phyloP scores from a whole-genome alignment of 179 eudicot species.

The Drosera spatulata region DNA sequence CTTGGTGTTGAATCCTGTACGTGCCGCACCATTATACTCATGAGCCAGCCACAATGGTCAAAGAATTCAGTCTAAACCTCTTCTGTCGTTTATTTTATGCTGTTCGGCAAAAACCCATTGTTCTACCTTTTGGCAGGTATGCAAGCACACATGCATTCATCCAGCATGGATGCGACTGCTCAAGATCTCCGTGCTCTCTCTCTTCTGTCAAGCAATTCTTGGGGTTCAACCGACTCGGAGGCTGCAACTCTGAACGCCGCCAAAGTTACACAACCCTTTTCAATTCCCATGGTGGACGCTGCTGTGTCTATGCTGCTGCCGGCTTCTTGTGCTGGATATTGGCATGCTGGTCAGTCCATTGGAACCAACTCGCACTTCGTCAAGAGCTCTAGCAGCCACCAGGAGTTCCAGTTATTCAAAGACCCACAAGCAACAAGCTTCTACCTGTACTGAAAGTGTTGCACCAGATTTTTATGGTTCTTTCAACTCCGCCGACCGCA shows the following conservation, averaged over 20 bases:
- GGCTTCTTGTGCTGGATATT: slow-evolving; percentile 2
- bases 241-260: slow-evolving; percentile 9
- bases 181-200: slow-evolving; percentile 25
- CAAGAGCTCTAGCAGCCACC: slow-evolving; percentile 11
- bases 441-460: background rate
- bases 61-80: too few species aligned
- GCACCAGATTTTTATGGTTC: background rate
- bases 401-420: slow-evolving; percentile 21
- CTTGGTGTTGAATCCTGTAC: too few species aligned
- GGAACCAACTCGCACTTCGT: too few species aligned
- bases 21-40: too few species aligned
- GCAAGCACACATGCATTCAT: background rate
- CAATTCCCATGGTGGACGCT: slow-evolving; percentile 1
- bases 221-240: slow-evolving; percentile 18
- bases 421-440: slow-evolving; percentile 13
- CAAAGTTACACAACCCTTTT: slow-evolving; percentile 5
- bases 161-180: slow-evolving; percentile 9
- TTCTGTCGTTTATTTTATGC: too few species aligned
- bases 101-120: too few species aligned
- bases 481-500: background rate
- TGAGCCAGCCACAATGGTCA: too few species aligned
- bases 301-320: background rate
- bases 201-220: slow-evolving; percentile 31
- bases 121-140: background rate
- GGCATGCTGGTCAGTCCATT: slow-evolving; percentile 2